Base-by-base conservation (phyloP, 495 filamentous ascomycete genomes). In the Emericellopsis terricola region DNA sequence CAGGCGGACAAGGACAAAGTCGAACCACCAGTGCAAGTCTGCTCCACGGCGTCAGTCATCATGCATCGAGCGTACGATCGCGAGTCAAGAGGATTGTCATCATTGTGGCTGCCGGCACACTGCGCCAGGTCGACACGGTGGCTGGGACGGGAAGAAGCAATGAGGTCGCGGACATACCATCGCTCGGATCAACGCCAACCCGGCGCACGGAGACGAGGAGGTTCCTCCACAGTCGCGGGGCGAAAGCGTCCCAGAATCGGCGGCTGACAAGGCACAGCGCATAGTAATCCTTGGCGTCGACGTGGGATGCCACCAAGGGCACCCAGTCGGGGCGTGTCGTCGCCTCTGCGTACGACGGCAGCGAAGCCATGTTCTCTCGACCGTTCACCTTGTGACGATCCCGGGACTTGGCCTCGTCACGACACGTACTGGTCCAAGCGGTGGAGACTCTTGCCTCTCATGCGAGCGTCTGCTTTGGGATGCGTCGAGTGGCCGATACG, bases 161-260 rank as follows among this genome's bases (percentile, higher is more conserved):
- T n/a, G n/a, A n/a, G n/a, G n/a, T 20, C 17, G n/a, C 14, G 15
- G 38, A 36, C 57, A 43, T 29, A 53, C 59, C 57, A 36, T 53
- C 40, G 36, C 55, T 51, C 18, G 47, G 50, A 36, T 55, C 46
- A 31, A 53, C 28, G 10, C 48, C 37, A 8, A 53, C 49, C 7
- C 31, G 38, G 31, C 46, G 36, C 13, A 44, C 34, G 11, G 44
- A 46, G 8, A 47, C 38, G 15, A 64, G 28, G 13, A 59, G 60
- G 41, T 64, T 59, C 44, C 50, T 49, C 62, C 62, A 66, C 14
- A 66, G 46, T 7, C 48, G 52, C 4, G 59, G 57, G 4, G 59
- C 59, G 34, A 66, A 64, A 11, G 52, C 45, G 32, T 28, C 5
- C 43, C 57, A 51, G 42, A 62, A 64, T 10, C 55, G 55, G 19